A percentile compares a stretch with the other conserved stretches of the same genome.
Evolutionary conservation across 768 basidiomycete genomes (phyloP).

Genomic region (Hericium rajendrae): DNA sequence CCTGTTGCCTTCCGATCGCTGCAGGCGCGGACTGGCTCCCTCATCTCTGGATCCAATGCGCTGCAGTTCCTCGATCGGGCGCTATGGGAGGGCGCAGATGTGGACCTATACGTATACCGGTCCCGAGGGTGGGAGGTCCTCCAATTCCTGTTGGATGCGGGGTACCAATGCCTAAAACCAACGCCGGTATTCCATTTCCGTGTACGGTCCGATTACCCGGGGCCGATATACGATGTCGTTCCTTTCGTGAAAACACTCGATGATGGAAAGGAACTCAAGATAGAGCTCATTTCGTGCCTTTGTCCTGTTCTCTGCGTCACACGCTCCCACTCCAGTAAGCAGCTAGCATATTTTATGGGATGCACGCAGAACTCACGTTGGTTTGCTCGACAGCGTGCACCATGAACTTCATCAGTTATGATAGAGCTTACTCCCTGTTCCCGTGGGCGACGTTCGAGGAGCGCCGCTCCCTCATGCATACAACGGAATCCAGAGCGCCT

Average conservation of each 20-base stretch:
- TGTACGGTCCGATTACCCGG: background rate
- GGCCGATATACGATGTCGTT: too few relatives aligned
- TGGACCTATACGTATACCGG: background rate
- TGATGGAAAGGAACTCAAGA: background rate
- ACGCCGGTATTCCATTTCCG: background rate
- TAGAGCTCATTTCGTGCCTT: background rate
- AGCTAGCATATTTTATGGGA: background rate
- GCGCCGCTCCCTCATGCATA: background rate
- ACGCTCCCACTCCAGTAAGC: background rate
- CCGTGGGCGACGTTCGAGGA: background rate
- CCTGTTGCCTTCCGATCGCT: conserved; percentile 31
- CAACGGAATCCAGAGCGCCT: background rate
- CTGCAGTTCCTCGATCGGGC: conserved; percentile 41
- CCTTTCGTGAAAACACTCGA: background rate
- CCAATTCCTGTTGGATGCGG: background rate
- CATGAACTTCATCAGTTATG: background rate
- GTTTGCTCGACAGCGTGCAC: background rate
- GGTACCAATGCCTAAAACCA: background rate
- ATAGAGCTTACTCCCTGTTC: background rate
- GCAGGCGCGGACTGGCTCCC: conserved; percentile 31
- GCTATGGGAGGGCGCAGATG: background rate
- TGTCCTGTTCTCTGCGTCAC: background rate
- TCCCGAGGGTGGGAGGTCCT: background rate
- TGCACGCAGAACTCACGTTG: background rate
- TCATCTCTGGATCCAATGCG: conserved; percentile 45